phyloP scores from a whole-genome alignment of 768 basidiomycete species.

The Leccinum disarticulatum region DNA sequence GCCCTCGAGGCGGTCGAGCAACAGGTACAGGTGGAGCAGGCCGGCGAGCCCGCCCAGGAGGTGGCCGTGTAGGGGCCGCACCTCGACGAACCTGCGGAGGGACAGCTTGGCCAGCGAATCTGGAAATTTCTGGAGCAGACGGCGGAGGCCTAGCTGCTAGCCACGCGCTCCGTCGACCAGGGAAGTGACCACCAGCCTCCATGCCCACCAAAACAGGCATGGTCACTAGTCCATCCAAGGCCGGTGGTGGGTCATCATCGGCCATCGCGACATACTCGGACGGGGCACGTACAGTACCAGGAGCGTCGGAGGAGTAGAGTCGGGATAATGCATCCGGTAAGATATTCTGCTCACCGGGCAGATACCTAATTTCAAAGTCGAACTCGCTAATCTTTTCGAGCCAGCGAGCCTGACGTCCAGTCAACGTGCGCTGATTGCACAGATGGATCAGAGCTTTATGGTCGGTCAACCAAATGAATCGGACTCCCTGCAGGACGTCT shows the following conservation, averaged over 20 bases:
- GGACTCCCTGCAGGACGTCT: constrained; percentile 30
- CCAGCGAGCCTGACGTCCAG: constrained; percentile 38
- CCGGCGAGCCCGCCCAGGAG: no score
- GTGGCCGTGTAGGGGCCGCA: no score
- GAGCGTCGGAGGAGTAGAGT: constrained; percentile 3
- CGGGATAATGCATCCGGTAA: constrained; percentile 28
- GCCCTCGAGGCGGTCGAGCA: no score
- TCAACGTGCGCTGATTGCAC: constrained; percentile 33
- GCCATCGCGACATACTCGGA: not conserved
- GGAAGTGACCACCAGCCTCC: not conserved
- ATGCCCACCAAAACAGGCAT: not conserved
- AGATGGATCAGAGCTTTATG: constrained; percentile 28
- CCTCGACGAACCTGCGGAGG: no score
- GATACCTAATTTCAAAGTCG: constrained; percentile 29
- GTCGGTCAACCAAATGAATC: constrained; percentile 33
- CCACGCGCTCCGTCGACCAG: no score
- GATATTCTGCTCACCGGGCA: constrained; percentile 26
- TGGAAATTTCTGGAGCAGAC: no score
- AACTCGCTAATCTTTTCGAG: constrained; percentile 32
- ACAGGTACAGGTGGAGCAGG: no score
- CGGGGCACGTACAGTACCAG: not conserved
- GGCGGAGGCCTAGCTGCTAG: no score
- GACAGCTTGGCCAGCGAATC: no score
- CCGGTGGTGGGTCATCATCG: not conserved
- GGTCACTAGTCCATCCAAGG: not conserved